phyloP scores from a whole-genome alignment of 2,329 filamentous ascomycete species.

The Ascochyta viciae-villosae region DNA sequence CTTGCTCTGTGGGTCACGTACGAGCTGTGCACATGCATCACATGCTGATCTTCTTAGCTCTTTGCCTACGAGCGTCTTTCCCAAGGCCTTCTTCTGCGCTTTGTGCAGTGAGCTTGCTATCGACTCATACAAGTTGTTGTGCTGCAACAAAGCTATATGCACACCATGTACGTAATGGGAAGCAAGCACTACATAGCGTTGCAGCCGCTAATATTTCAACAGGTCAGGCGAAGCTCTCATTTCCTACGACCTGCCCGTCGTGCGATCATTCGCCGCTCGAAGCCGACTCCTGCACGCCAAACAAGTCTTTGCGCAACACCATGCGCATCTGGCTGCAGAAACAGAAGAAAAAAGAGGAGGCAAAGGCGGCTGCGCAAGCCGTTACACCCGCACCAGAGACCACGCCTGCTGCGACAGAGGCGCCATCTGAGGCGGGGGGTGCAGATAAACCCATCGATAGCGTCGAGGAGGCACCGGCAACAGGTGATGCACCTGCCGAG shows the following conservation, averaged over 20 bases:
- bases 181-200: not conserved
- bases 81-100: slow-evolving; percentile 94
- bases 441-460: slow-evolving; percentile 40
- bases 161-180: slow-evolving; percentile 72
- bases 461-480: slow-evolving; percentile 31
- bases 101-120: slow-evolving; percentile 90
- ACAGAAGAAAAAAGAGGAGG: slow-evolving; percentile 69
- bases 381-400: slow-evolving; percentile 35
- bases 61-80: slow-evolving; percentile 81
- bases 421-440: slow-evolving; percentile 25
- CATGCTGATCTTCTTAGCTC: slow-evolving; percentile 61
- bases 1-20: slow-evolving; percentile 36
- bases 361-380: slow-evolving; percentile 41
- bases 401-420: slow-evolving; percentile 30
- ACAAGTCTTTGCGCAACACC: slow-evolving; percentile 90
- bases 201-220: not conserved
- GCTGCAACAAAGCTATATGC: slow-evolving; percentile 95
- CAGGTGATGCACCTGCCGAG: slow-evolving; percentile 19
- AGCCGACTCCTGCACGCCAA: slow-evolving; percentile 82
- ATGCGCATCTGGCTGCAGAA: slow-evolving; percentile 92
- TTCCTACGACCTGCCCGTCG: slow-evolving; percentile 85
- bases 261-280: slow-evolving; percentile 92
- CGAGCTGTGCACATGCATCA: not conserved
- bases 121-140: slow-evolving; percentile 89
- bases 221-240: slow-evolving; percentile 56